Evolutionary conservation across 2,329 filamentous ascomycete genomes (phyloP).

Genomic region (Pyricularia pennisetigena): DNA sequence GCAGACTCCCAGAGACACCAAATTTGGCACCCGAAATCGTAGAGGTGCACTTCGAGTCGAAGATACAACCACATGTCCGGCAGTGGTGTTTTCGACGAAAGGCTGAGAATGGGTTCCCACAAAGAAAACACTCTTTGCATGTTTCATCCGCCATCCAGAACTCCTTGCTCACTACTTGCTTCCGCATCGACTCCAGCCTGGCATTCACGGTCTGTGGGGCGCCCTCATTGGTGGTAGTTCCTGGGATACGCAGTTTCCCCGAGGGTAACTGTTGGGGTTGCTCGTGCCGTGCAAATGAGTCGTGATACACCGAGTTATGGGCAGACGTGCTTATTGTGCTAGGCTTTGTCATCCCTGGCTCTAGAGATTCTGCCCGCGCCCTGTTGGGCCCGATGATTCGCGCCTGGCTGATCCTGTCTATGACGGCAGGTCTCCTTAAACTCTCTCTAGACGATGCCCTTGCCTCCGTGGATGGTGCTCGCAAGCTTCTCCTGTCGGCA

Average conservation of each 20-base stretch:
- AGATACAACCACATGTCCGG: conserved; percentile 93
- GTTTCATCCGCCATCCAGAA: conserved; percentile 99
- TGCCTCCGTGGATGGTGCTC: conserved; percentile 15
- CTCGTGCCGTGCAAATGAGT: conserved; percentile 40
- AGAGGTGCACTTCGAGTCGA: conserved; percentile 90
- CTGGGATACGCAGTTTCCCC: conserved; percentile 41
- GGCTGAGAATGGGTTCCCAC: conserved; percentile 80
- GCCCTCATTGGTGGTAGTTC: conserved; percentile 45
- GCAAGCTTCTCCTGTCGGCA: conserved; percentile 4
- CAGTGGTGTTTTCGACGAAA: conserved; percentile 97
- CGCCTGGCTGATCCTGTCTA: conserved; percentile 43
- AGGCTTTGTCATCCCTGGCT: conserved; percentile 45
- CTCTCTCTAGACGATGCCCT: conserved; percentile 22
- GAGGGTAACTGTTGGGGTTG: conserved; percentile 33
- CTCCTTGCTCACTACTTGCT: conserved; percentile 84
- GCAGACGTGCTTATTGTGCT: conserved; percentile 49
- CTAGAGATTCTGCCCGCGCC: conserved; percentile 50
- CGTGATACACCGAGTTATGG: conserved; percentile 47
- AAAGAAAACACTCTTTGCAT: conserved; percentile 93
- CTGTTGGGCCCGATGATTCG: conserved; percentile 29
- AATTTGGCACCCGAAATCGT: conserved; percentile 84
- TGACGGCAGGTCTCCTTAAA: conserved; percentile 37
- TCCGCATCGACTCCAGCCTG: conserved; percentile 62
- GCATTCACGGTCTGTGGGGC: conserved; percentile 50
- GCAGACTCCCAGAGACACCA: conserved; percentile 71